A percentile compares a stretch with the other conserved stretches of the same genome.
phyloP scores from a whole-genome alignment of 2,329 filamentous ascomycete species.

The Aspergillus ibericus region DNA sequence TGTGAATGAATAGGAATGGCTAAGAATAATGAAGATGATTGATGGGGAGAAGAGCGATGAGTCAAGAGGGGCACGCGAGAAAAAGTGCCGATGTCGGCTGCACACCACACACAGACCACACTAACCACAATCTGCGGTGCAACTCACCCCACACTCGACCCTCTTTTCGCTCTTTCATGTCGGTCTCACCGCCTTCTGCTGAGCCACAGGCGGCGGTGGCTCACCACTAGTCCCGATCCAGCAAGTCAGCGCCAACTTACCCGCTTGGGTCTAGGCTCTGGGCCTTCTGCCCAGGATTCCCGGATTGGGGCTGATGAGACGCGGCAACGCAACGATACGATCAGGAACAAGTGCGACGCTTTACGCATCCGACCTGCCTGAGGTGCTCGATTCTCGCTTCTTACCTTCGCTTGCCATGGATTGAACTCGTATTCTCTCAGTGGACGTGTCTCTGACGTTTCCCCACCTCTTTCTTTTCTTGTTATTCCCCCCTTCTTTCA shows the following conservation, averaged over 20 bases:
- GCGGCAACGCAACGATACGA: not conserved
- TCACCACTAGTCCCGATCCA: not conserved
- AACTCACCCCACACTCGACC: too few relatives aligned
- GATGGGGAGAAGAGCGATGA: constrained; percentile 1
- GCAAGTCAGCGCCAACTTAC: not conserved
- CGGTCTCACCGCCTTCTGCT: not conserved
- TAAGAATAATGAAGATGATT: not conserved
- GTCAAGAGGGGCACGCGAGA: constrained; percentile 6
- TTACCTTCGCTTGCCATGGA: not conserved
- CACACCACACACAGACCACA: not conserved
- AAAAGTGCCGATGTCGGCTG: constrained; percentile 7
- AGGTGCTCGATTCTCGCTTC: not conserved
- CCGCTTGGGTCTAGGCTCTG: not conserved
- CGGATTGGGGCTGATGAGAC: not conserved
- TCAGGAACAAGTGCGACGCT: constrained; percentile 1
- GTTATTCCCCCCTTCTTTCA: not conserved
- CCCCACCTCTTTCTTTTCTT: not conserved
- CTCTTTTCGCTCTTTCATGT: too few relatives aligned
- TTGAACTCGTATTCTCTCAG: not conserved
- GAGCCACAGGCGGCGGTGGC: not conserved
- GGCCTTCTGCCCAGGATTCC: not conserved
- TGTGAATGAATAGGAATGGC: not conserved
- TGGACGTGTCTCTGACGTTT: not conserved
- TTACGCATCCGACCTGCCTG: not conserved
- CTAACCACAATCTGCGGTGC: not conserved